phyloP scores from a whole-genome alignment of 2,329 filamentous ascomycete genomes.

The Huntiella omanensis region DNA sequence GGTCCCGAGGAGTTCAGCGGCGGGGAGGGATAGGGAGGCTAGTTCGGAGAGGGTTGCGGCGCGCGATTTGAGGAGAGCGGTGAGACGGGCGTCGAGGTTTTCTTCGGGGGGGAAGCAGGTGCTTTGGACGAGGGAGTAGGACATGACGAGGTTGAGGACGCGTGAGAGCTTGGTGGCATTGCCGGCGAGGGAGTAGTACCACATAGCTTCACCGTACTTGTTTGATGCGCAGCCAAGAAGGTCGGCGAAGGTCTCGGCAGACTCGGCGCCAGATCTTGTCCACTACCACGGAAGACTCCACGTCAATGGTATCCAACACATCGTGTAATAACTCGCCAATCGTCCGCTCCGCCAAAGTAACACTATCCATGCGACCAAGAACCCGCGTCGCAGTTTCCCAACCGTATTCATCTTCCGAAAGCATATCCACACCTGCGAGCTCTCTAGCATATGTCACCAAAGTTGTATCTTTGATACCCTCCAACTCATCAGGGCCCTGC shows the following conservation, averaged over 20 bases:
- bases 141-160: slow-evolving; percentile 71
- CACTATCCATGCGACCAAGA: slow-evolving; percentile 61
- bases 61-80: slow-evolving; percentile 50
- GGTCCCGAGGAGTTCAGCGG: slow-evolving; percentile 64
- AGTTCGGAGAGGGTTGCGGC: slow-evolving; percentile 52
- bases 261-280: slow-evolving; percentile 67
- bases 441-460: slow-evolving; percentile 57
- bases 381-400: slow-evolving; percentile 83
- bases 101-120: slow-evolving; percentile 53
- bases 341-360: slow-evolving; percentile 49
- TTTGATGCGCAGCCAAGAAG: slow-evolving; percentile 52
- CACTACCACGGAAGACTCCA: slow-evolving; percentile 51
- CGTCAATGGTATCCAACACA: slow-evolving; percentile 39
- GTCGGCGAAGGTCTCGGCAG: slow-evolving; percentile 77
- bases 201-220: slow-evolving; percentile 67
- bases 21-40: slow-evolving; percentile 57
- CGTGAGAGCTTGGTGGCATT: slow-evolving; percentile 61
- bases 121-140: slow-evolving; percentile 72
- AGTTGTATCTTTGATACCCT: slow-evolving; percentile 61
- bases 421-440: slow-evolving; percentile 36
- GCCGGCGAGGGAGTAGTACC: slow-evolving; percentile 82
- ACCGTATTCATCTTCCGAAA: slow-evolving; percentile 40
- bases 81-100: slow-evolving; percentile 57
- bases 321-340: slow-evolving; percentile 54
- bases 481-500: slow-evolving; percentile 36